These are phyloP conservation scores for Trichosporon sp. DNA, from an alignment of 1,284 basidiomycete species.

Conservation along the genomic window DNA sequence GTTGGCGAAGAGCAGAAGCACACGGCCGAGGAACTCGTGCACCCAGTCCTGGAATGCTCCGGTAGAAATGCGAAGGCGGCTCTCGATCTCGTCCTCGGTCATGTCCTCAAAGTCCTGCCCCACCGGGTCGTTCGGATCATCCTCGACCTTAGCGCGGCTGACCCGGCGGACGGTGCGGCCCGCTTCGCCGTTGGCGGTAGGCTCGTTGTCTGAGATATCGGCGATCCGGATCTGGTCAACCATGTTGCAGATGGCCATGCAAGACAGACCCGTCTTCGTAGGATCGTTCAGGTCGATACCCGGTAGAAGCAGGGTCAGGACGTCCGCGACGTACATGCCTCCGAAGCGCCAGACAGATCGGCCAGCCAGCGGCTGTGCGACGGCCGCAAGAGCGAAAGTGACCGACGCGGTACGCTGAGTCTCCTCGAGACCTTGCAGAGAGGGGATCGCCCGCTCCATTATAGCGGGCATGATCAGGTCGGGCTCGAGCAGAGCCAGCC, in stretches of 20 bases:
- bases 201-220: constrained; percentile 41
- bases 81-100: constrained; percentile 36
- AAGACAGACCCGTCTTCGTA: constrained; percentile 61
- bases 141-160: constrained; percentile 25
- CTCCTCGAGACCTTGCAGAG: constrained; percentile 89
- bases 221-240: constrained; percentile 71
- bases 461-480: constrained; percentile 84
- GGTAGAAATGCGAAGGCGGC: constrained; percentile 39
- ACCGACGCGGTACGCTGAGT: constrained; percentile 89
- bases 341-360: constrained; percentile 68
- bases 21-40: constrained; percentile 73
- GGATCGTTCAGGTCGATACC: constrained; percentile 74
- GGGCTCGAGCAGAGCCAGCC: constrained; percentile 72
- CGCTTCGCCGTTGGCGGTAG: constrained; percentile 15
- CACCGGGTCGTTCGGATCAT: constrained; percentile 41
- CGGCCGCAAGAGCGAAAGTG: constrained; percentile 75
- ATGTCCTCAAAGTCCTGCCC: constrained; percentile 38
- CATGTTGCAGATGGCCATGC: constrained; percentile 59
- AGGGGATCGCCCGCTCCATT: constrained; percentile 83
- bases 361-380: constrained; percentile 71
- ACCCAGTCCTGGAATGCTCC: constrained; percentile 66
- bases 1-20: constrained; percentile 83
- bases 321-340: constrained; percentile 80
- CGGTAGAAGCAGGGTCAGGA: constrained; percentile 84
- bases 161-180: constrained; percentile 27